Evolutionary conservation across 495 filamentous ascomycete genomes (phyloP), one percentile per base, ranked within the genome.

Genomic region (Penicillium coffeae): DNA sequence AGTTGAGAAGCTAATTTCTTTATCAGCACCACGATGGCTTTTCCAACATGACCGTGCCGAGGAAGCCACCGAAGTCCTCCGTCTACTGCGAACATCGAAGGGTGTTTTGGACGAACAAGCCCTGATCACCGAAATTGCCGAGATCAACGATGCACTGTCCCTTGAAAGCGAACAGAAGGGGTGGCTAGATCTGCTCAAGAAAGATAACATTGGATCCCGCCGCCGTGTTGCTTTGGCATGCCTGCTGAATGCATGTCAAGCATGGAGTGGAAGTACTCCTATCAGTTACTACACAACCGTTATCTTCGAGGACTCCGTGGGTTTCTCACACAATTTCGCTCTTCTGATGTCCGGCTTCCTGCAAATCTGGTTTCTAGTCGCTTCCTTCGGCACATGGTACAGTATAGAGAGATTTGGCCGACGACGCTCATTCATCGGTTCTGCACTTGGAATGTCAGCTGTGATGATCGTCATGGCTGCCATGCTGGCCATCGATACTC

Each of bases 11-110:
- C 22, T 20, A 8, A n/a, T 3, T 13, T 21, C 1, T 27, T 27
- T 19, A 30, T n/a, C 30, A 54, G 60, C 62, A 7, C 62, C 62
- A 20, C 58, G 62, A 10, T 66, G 62, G 63, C 46, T 66, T 8
- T 51, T 61, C 22, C 48, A 51, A 13, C 50, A 64, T 32, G 51
- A 35, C 22, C 54, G 50, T 30, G 22, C 62, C 13, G 42, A 74
- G 51, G 38, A 74, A 47, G 39, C 68, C 40, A 20, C 49, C 41
- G 48, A 60, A 57, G 48, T 75, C 62, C 25, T 73, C 33, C 52
- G 68, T 18, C 55, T 72, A 59, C 47, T 68, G 45, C 58, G 52
- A 59, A 53, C 16, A 25, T 42, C 45, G 13, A 36, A 37, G n/a
- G 22, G 70, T 49, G 8, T 62, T 30, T 35, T 47, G 9, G 47